Evolutionary conservation across 75 land plant species (phyloP).

Genomic region (Cunninghamia lanceolata): DNA sequence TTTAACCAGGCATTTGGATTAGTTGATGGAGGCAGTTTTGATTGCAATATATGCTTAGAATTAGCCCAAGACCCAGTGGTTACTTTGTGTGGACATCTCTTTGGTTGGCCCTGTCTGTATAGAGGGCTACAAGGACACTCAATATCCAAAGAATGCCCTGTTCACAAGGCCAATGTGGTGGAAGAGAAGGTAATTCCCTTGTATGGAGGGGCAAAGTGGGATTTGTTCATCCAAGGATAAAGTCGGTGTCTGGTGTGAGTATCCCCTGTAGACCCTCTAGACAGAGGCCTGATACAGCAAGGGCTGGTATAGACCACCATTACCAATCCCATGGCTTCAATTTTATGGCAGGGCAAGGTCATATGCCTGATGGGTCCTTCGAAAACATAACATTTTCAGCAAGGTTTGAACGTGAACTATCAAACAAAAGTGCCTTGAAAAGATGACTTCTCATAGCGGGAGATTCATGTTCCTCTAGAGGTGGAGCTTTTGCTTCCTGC

Average conservation of each 20-base stretch:
- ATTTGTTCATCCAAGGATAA: slow-evolving; percentile 8
- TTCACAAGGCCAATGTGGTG: slow-evolving; percentile 73
- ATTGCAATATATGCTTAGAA: slow-evolving; percentile 94
- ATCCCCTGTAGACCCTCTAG: no score
- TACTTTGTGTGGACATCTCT: slow-evolving; percentile 89
- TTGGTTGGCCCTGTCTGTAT: slow-evolving; percentile 94
- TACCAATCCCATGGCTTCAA: no score
- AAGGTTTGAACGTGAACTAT: no score
- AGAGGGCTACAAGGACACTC: slow-evolving; percentile 57
- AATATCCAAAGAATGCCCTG: slow-evolving; percentile 65
- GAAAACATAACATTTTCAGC: no score
- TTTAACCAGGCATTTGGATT: background rate
- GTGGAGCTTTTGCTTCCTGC: no score
- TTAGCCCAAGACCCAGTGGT: slow-evolving; percentile 76
- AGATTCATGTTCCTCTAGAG: no score
- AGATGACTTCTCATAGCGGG: no score
- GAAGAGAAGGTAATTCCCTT: slow-evolving; percentile 67
- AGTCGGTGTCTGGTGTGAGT: background rate
- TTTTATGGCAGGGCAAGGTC: no score
- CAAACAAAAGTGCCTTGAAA: no score
- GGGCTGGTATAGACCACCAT: no score
- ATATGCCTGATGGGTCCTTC: no score
- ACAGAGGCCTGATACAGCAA: no score
- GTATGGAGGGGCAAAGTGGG: slow-evolving; percentile 57
- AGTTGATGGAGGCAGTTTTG: slow-evolving; percentile 33